Evolutionary conservation across 352 stramenopile genomes (phyloP).

Genomic region (Phytophthora sp.): DNA sequence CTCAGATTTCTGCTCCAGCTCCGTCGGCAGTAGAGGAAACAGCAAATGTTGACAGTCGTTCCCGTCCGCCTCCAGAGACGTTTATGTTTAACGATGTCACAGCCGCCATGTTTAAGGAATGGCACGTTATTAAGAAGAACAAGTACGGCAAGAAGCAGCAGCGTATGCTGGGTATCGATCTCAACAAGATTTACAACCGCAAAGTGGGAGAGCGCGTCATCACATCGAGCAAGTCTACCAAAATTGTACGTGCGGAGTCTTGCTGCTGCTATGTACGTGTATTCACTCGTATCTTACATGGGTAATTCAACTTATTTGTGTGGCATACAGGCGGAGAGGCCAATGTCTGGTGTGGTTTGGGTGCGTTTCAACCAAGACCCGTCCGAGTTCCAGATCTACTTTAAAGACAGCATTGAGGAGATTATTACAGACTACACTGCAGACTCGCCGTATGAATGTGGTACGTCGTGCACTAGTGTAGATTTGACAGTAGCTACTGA

Average conservation of each 20-base stretch:
- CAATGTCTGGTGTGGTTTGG: conserved; percentile 87
- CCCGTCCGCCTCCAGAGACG: conserved; percentile 79
- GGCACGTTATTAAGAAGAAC: conserved; percentile 92
- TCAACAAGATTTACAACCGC: conserved; percentile 91
- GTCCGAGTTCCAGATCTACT: conserved; percentile 91
- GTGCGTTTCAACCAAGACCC: conserved; percentile 87
- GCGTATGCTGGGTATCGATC: conserved; percentile 86
- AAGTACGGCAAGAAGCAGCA: conserved; percentile 92
- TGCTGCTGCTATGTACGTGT: conserved; percentile 3
- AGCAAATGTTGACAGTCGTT: conserved; percentile 66
- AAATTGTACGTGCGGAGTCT: conserved; percentile 72
- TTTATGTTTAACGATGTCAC: conserved; percentile 94
- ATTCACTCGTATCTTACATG: conserved; percentile 6
- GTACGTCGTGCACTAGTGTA: conserved; percentile 43
- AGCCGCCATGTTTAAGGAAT: conserved; percentile 91
- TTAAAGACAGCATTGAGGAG: conserved; percentile 88
- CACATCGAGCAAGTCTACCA: conserved; percentile 88
- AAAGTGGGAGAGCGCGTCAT: conserved; percentile 91
- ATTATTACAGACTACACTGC: conserved; percentile 91
- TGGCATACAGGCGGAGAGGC: conserved; percentile 68
- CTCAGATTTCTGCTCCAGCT: conserved; percentile 73
- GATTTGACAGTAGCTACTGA: not conserved
- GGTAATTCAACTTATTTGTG: not conserved
- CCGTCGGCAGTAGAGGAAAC: conserved; percentile 73
- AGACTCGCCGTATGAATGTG: conserved; percentile 89